These are phyloP conservation scores for Senna siamea DNA, from an alignment of 306 rosid genomes.

Conservation along the genomic window DNA sequence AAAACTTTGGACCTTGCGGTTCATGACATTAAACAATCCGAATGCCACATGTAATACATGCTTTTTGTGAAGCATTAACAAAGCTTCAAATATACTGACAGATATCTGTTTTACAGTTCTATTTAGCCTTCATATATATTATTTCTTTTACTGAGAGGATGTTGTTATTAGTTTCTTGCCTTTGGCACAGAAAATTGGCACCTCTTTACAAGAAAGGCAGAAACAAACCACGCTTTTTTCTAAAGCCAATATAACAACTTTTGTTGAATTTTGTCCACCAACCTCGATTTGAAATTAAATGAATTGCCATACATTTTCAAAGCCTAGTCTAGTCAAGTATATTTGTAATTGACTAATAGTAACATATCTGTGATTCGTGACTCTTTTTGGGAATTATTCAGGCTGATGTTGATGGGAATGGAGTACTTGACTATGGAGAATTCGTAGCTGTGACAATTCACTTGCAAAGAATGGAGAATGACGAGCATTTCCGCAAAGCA, in stretches of 20 bases:
- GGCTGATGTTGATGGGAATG: conserved; percentile 98
- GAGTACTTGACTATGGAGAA: conserved; percentile 91
- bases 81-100: not conserved
- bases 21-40: not conserved
- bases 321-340: conserved; percentile 14
- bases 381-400: conserved; percentile 36
- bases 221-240: not conserved
- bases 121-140: not conserved
- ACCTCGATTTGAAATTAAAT: not conserved
- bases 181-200: not conserved
- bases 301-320: not conserved
- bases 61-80: not conserved
- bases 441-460: conserved; percentile 95
- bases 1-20: not conserved
- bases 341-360: not conserved
- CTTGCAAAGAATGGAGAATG: conserved; percentile 94
- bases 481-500: conserved; percentile 86
- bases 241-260: not conserved
- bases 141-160: too few species aligned
- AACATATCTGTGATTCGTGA: not conserved
- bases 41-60: not conserved
- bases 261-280: not conserved
- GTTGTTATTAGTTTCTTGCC: too few species aligned
- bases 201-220: conserved; percentile 2
- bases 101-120: conserved; percentile 6